Conservation (phyloP, 192 early-diverging fungal species). For the Coemansia umbellata region DNA sequence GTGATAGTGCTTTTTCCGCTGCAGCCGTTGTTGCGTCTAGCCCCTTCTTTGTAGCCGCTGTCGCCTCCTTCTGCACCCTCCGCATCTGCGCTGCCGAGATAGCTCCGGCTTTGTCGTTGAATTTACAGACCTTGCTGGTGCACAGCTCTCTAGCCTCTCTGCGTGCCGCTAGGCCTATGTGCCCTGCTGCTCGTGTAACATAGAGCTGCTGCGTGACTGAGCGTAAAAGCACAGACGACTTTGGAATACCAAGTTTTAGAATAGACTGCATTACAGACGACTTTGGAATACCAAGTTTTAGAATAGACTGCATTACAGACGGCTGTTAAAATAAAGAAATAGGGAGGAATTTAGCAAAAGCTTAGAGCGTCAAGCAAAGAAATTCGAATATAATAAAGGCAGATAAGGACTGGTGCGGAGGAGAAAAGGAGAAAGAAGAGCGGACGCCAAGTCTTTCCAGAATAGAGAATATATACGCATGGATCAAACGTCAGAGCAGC, state of each 20-base stretch:
- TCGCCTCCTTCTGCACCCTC: not conserved
- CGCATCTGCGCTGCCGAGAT: not conserved
- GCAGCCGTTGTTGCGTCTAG: not conserved
- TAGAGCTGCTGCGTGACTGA: not conserved
- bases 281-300: not conserved
- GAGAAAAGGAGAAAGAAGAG: too few species aligned
- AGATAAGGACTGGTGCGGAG: too few species aligned
- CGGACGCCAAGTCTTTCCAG: too few species aligned
- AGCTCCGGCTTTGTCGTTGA: not conserved
- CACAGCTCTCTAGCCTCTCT: too few species aligned
- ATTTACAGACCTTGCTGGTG: too few species aligned
- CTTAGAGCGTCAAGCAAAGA: too few species aligned
- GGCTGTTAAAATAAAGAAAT: too few species aligned
- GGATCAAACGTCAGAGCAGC: too few species aligned
- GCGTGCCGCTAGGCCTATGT: not conserved
- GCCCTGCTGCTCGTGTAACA: not conserved
- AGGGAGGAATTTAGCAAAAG: too few species aligned
- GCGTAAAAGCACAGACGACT: not conserved
- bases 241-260: not conserved
- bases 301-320: too few species aligned
- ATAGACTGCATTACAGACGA: not conserved
- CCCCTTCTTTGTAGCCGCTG: not conserved
- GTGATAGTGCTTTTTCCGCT: not conserved
- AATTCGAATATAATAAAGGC: too few species aligned
- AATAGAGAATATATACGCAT: too few species aligned